Percentiles rank a stretch among this genome's conserved stretches.
phyloP scores from a whole-genome alignment of 2,329 filamentous ascomycete species.

The Ophiosphaerella herpotricha region DNA sequence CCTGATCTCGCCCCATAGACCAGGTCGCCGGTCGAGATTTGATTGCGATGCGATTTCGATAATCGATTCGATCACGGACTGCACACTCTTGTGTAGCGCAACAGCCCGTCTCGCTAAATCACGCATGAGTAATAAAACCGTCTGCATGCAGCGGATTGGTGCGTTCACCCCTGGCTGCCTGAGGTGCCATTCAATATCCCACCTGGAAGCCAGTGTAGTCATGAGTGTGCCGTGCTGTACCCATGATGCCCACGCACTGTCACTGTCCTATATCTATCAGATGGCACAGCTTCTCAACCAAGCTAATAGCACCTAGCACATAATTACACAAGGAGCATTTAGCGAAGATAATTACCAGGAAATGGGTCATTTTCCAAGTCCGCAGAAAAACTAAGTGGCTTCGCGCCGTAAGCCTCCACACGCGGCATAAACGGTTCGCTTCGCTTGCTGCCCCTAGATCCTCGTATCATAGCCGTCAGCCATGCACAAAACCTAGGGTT shows the following conservation, averaged over 20 bases:
- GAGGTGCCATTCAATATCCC: too few species aligned
- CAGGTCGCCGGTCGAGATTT: conserved; percentile 3
- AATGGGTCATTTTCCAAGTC: too few species aligned
- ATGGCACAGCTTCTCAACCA: too few species aligned
- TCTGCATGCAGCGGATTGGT: conserved; percentile 1
- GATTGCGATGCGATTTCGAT: conserved; percentile 1
- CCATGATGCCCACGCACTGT: too few species aligned
- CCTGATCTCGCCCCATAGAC: background rate
- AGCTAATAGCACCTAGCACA: too few species aligned
- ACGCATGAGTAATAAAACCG: background rate
- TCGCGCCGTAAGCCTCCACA: too few species aligned
- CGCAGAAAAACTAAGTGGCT: too few species aligned
- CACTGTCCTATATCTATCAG: too few species aligned
- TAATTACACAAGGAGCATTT: too few species aligned
- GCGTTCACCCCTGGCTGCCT: background rate
- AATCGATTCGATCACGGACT: background rate
- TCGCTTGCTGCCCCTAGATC: background rate
- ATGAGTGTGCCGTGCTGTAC: background rate
- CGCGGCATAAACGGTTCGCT: background rate
- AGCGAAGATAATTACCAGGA: too few species aligned
- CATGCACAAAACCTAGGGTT: too few species aligned
- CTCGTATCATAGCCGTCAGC: too few species aligned
- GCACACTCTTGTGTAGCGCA: background rate
- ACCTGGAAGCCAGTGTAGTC: background rate
- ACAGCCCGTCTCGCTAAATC: background rate